phyloP scores from a whole-genome alignment of 257 asterid genomes.

The Perilla frutescens region DNA sequence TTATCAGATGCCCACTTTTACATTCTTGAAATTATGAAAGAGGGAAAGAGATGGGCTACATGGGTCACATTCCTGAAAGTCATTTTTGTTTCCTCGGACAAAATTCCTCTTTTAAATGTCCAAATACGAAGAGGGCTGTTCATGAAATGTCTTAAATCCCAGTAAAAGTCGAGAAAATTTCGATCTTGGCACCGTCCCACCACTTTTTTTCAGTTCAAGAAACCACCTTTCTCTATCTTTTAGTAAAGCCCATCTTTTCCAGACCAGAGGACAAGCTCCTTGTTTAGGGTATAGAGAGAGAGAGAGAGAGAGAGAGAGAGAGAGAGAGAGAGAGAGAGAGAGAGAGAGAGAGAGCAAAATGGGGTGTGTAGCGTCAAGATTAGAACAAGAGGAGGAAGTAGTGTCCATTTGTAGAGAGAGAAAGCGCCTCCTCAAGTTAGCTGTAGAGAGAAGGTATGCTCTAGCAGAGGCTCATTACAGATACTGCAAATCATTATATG shows the following conservation, averaged over 20 bases:
- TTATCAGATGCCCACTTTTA: constrained; percentile 35
- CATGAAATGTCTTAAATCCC: constrained; percentile 35
- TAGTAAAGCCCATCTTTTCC: constrained; percentile 28
- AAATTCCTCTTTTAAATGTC: constrained; percentile 33
- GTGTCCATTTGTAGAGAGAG: constrained; percentile 90
- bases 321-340: not conserved
- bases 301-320: not conserved
- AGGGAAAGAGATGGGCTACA: constrained; percentile 36
- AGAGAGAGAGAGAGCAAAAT: constrained; percentile 33
- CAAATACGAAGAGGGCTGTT: constrained; percentile 30
- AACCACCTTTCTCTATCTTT: constrained; percentile 38
- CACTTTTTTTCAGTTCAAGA: constrained; percentile 44
- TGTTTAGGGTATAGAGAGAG: not conserved
- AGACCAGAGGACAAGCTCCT: constrained; percentile 27
- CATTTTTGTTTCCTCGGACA: constrained; percentile 34
- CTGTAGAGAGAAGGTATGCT: constrained; percentile 80
- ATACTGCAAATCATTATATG: constrained; percentile 74
- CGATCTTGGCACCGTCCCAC: constrained; percentile 47
- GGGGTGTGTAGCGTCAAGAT: constrained; percentile 91
- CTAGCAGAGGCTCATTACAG: constrained; percentile 86
- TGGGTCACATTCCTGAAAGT: constrained; percentile 42
- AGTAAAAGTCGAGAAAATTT: constrained; percentile 25
- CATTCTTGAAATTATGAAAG: constrained; percentile 11
- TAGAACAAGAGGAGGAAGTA: constrained; percentile 77
- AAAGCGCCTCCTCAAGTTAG: constrained; percentile 68